Conservation (phyloP, 1,139 yeast genomes). For the Yamadazyma siamensis region DNA sequence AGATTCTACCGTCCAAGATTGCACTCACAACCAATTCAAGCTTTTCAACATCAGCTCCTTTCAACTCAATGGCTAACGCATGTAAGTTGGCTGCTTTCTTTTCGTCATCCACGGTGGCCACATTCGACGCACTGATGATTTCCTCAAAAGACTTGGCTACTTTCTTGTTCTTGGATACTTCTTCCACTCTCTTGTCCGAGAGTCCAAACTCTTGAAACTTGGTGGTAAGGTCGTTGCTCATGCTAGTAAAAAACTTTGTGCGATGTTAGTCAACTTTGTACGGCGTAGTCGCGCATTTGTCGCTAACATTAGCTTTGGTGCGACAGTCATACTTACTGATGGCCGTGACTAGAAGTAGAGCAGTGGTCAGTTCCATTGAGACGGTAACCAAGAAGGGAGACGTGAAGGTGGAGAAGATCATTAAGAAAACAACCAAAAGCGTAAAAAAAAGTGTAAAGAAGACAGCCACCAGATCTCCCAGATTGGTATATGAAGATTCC, state of each 20-base stretch:
- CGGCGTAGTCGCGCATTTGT: background rate
- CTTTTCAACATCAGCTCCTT: constrained; percentile 40
- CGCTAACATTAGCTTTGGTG: background rate
- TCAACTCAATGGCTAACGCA: constrained; percentile 66
- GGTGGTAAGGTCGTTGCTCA: constrained; percentile 30
- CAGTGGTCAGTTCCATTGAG: background rate
- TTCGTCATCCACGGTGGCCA: constrained; percentile 31
- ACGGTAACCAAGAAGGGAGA: background rate
- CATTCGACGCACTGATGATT: constrained; percentile 38
- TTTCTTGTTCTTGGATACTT: constrained; percentile 79
- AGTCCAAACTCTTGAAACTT: constrained; percentile 65
- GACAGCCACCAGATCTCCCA: no score
- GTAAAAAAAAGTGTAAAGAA: no score
- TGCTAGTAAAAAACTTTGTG: background rate
- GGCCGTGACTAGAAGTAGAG: constrained; percentile 3
- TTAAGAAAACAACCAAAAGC: no score
- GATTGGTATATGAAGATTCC: constrained; percentile 24
- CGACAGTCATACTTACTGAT: background rate
- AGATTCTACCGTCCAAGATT: constrained; percentile 61
- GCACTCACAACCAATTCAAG: constrained; percentile 55
- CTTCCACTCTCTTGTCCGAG: constrained; percentile 66
- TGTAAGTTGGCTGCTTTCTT: constrained; percentile 67
- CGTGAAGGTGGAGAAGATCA: constrained; percentile 3
- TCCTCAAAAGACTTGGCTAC: constrained; percentile 67
- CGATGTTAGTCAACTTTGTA: background rate